Conservation (phyloP, 2,329 filamentous ascomycete species). For the Akanthomyces uredinophilus region DNA sequence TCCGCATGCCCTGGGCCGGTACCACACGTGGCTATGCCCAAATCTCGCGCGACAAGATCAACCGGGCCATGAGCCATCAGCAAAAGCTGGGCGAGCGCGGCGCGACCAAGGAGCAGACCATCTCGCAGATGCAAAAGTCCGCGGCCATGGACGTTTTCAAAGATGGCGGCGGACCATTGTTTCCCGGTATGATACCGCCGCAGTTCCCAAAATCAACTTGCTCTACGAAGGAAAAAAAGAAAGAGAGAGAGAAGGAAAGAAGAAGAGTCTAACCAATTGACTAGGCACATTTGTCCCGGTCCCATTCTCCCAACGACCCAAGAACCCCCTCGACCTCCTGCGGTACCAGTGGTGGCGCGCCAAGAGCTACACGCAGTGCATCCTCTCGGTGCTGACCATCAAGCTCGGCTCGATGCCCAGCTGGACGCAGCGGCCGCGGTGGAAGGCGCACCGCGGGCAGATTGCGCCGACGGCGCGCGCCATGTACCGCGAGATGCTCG, state of each 20-base stretch:
- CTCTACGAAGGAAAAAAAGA: neutral
- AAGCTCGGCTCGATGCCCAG: conserved; percentile 42
- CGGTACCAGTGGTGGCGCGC: conserved; percentile 34
- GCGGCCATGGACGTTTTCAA: conserved; percentile 31
- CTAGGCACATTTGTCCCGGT: conserved; percentile 46
- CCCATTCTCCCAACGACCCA: conserved; percentile 32
- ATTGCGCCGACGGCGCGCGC: conserved; percentile 50
- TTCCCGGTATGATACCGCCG: conserved; percentile 25
- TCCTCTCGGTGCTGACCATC: conserved; percentile 31
- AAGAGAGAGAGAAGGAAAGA: neutral
- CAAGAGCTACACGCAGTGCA: conserved; percentile 32
- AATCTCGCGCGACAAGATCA: neutral
- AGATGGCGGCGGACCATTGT: conserved; percentile 29
- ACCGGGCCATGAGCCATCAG: neutral
- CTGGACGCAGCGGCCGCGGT: conserved; percentile 36
- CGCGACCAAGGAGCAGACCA: conserved; percentile 24
- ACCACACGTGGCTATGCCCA: neutral
- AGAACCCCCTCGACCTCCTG: conserved; percentile 24
- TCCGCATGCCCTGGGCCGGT: neutral
- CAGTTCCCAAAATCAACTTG: too few species aligned
- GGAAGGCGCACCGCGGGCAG: conserved; percentile 36
- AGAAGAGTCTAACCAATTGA: neutral
- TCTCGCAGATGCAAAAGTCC: conserved; percentile 27
- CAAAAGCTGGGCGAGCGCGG: conserved; percentile 15
- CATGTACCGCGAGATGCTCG: conserved; percentile 57